A percentile compares a stretch with the other conserved stretches of the same genome.
Evolutionary conservation across 805 yeast genomes (phyloP).

Genomic region (Wickerhamomyces tratensis): DNA sequence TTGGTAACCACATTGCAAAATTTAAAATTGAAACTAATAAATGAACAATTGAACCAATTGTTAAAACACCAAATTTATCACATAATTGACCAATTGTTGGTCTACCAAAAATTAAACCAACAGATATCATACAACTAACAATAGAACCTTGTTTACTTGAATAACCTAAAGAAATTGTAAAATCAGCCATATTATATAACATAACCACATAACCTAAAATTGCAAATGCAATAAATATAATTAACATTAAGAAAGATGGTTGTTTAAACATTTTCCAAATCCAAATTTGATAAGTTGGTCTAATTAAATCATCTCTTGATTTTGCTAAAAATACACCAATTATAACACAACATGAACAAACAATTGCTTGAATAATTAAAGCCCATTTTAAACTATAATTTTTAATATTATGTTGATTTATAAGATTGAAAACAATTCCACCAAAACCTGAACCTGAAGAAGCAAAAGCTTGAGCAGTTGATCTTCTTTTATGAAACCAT

Average conservation of each 20-base stretch:
- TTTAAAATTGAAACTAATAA: conserved; percentile 30
- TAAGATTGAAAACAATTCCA: conserved; percentile 31
- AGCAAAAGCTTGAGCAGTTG: conserved; percentile 31
- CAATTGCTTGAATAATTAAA: conserved; percentile 25
- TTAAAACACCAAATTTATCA: conserved; percentile 43
- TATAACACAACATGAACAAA: conserved; percentile 23
- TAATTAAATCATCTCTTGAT: conserved; percentile 27
- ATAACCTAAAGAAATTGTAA: conserved; percentile 52
- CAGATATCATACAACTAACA: conserved; percentile 50
- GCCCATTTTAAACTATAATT: conserved; percentile 23
- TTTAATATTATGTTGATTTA: conserved; percentile 25
- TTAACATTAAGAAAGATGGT: conserved; percentile 32
- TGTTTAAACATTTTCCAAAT: conserved; percentile 30
- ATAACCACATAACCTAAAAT: conserved; percentile 53
- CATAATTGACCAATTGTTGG: conserved; percentile 43
- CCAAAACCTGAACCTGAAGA: conserved; percentile 34
- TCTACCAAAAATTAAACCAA: conserved; percentile 46
- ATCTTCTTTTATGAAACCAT: conserved; percentile 58
- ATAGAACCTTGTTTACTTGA: conserved; percentile 42
- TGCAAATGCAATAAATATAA: conserved; percentile 34
- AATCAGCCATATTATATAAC: conserved; percentile 49
- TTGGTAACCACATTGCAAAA: conserved; percentile 48
- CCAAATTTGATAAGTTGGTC: conserved; percentile 26
- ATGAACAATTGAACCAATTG: conserved; percentile 30
- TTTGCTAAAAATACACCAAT: conserved; percentile 26